phyloP scores from a whole-genome alignment of 2,329 filamentous ascomycete species.

The Talaromyces sp. region DNA sequence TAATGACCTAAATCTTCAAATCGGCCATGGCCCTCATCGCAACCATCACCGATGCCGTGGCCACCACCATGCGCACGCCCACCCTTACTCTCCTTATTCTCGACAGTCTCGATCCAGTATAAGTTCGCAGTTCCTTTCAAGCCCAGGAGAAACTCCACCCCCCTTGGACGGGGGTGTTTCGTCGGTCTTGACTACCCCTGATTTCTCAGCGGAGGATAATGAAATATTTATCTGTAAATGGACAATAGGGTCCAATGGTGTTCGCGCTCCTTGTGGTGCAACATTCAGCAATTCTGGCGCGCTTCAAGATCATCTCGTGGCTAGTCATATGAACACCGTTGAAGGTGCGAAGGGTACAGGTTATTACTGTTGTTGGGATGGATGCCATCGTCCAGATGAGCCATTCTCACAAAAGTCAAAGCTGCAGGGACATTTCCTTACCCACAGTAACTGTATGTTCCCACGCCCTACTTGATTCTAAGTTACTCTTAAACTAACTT shows the following conservation, averaged over 20 bases:
- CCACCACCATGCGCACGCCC: slow-evolving; percentile 36
- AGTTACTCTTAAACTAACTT: background rate
- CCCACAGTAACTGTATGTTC: slow-evolving; percentile 47
- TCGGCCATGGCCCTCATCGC: slow-evolving; percentile 33
- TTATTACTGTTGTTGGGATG: slow-evolving; percentile 49
- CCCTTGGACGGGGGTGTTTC: slow-evolving; percentile 38
- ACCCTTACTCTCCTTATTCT: slow-evolving; percentile 39
- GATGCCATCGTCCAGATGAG: slow-evolving; percentile 45
- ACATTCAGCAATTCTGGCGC: slow-evolving; percentile 38
- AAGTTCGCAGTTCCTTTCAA: slow-evolving; percentile 40
- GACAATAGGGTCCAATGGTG: slow-evolving; percentile 30
- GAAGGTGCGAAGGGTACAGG: slow-evolving; percentile 44
- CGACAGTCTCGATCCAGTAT: slow-evolving; percentile 41
- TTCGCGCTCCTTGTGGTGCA: slow-evolving; percentile 37
- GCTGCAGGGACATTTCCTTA: slow-evolving; percentile 48
- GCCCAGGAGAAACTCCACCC: slow-evolving; percentile 41
- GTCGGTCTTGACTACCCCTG: slow-evolving; percentile 41
- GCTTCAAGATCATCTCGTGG: slow-evolving; percentile 45
- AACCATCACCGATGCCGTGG: slow-evolving; percentile 37
- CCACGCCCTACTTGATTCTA: background rate
- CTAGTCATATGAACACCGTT: slow-evolving; percentile 41
- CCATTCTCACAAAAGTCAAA: slow-evolving; percentile 51
- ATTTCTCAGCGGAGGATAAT: slow-evolving; percentile 32
- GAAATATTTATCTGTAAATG: slow-evolving; percentile 46
- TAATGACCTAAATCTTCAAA: slow-evolving; percentile 25